Conservation (phyloP, 352 stramenopile genomes). For the Phytophthora fragariae region DNA sequence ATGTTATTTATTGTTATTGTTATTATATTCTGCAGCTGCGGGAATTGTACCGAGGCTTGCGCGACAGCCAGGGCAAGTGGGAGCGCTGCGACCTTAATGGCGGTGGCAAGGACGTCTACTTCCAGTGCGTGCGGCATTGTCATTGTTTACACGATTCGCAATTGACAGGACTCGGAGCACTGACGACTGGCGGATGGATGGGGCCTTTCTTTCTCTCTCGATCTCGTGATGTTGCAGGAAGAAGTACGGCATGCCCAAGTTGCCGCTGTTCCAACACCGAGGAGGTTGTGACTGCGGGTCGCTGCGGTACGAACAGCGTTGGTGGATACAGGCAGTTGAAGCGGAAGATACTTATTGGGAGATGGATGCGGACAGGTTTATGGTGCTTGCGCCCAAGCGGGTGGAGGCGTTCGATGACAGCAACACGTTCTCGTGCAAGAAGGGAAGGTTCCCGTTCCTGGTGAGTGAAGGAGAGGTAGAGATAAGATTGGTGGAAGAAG, state of each 20-base stretch:
- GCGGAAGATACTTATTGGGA: conserved; percentile 15
- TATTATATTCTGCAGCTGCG: conserved; percentile 48
- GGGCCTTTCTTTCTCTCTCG: conserved; percentile 4
- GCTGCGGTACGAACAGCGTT: conserved; percentile 46
- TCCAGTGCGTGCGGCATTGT: conserved; percentile 53
- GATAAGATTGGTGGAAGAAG: not conserved
- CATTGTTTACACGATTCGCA: not conserved
- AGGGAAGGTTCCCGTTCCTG: conserved; percentile 80
- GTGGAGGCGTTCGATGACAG: conserved; percentile 87
- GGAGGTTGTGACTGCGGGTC: conserved; percentile 77
- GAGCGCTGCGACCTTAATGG: conserved; percentile 58
- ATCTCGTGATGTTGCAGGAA: conserved; percentile 46
- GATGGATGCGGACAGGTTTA: conserved; percentile 52
- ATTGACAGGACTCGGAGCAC: not conserved
- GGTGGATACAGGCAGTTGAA: not conserved
- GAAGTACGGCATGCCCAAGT: conserved; percentile 77
- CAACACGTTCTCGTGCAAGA: conserved; percentile 86
- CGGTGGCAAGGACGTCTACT: conserved; percentile 74
- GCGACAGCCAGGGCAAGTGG: conserved; percentile 60
- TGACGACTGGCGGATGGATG: conserved; percentile 12
- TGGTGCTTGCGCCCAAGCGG: conserved; percentile 74
- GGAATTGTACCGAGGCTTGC: conserved; percentile 63
- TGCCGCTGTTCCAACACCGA: conserved; percentile 79
- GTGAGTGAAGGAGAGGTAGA: conserved; percentile 37
- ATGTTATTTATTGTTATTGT: conserved; percentile 12